phyloP scores from a whole-genome alignment of 306 rosid genomes.

The Trifolium fragiferum region DNA sequence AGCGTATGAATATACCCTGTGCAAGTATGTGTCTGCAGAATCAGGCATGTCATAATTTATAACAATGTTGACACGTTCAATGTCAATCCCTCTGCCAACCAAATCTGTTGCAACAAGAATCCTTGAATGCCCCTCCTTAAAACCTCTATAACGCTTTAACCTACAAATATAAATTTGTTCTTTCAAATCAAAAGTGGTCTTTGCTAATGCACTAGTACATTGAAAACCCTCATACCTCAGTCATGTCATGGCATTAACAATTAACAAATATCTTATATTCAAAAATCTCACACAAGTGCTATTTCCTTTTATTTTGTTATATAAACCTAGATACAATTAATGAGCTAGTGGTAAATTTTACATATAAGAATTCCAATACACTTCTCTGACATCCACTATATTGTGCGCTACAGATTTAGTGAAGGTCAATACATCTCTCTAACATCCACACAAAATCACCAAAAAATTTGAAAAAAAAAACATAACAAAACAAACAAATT shows the following conservation, averaged over 20 bases:
- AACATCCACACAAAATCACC: not conserved
- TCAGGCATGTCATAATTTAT: constrained; percentile 99
- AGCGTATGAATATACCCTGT: no score
- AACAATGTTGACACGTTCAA: constrained; percentile 95
- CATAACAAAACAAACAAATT: not conserved
- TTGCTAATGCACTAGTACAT: constrained; percentile 1
- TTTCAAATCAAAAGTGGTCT: not conserved
- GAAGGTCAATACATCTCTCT: not conserved
- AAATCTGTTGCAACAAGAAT: constrained; percentile 98
- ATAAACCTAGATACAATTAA: not conserved
- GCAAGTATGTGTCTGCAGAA: constrained; percentile 95
- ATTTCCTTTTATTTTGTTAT: not conserved
- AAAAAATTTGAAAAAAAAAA: not conserved
- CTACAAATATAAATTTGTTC: constrained; percentile 3
- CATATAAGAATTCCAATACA: not conserved
- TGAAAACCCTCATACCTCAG: not conserved
- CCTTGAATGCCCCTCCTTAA: constrained; percentile 95
- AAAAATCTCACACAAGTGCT: not conserved
- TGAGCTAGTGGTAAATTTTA: not conserved
- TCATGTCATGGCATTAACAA: not conserved
- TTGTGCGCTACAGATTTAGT: not conserved
- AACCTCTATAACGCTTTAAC: constrained; percentile 81
- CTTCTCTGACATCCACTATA: not conserved
- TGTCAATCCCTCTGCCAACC: constrained; percentile 97
- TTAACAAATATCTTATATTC: not conserved